Base-by-base conservation (phyloP, 1,139 yeast species). In the Kurtzmaniella quercitrusa region DNA sequence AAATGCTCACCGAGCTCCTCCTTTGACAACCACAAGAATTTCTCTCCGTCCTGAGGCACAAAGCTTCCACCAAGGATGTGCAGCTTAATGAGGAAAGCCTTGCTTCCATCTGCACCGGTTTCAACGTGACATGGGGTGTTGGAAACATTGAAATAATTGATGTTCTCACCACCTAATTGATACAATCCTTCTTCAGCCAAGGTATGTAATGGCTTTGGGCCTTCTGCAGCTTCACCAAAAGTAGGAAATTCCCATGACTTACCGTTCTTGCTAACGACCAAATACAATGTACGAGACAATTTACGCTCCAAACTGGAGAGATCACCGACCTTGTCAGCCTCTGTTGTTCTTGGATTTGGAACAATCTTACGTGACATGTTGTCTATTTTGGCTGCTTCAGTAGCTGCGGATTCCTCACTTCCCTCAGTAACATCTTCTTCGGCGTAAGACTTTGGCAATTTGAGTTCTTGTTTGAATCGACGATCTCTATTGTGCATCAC, bases 1-100 rank as follows among this genome's bases (percentile, higher is more conserved):
- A 88, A 82, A 46, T 70, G 64, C 30, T 74, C 71, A 50, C 71
- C 63, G 47, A 89, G 71, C 65, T 93, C 98, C 43, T 85, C 88
- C 59, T 82, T 87, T 35, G 89, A 78, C 52, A 89, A 72, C 98
- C 98, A 93, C 56, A 83, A 80, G 65, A 66, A 87, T 45, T 68
- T 54, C 38, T 64, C 55, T 9, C 50, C 42, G 23, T 53, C 51
- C 49, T 75, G 76, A 18, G 88, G 78, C 43, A 69, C 69, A 59
- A 91, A 91, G 47, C 70, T 67, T 38, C 98, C 98, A n/a, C 95
- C 87, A 53, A 93, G 68, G 44, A 93, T 88, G 60, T 88, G 96
- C 37, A 95, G 85, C 64, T 88, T 88, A 57, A 93, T 81, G 55
- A 87, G 71, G 59, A 83, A 93, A 52, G 82, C 85, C 56, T 76